Evolutionary conservation across 352 stramenopile genomes (phyloP), one percentile per base, ranked within the genome.

Genomic region (Globisporangium cystogenes): DNA sequence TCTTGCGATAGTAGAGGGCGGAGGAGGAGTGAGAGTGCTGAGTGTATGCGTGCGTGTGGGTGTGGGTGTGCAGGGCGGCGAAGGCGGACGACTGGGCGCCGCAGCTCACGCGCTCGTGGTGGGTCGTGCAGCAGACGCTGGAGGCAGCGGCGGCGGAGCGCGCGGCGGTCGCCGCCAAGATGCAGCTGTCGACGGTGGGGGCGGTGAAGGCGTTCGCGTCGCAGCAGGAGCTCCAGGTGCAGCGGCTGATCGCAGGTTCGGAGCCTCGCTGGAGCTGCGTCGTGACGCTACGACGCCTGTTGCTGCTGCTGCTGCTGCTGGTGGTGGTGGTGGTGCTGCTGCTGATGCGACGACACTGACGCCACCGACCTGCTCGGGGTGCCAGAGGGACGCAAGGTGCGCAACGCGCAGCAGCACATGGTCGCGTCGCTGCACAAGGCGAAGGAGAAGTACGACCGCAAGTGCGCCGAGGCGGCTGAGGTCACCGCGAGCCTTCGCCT

Each of bases 381-480:
- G 1, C 12, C 51, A 89, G 82, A 93, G 72, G 82, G 82, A 4
- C 83, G 67, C 0, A 90, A 90, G 47, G 67, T 90, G 49, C 76
- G 78, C 12, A 78, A 60, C 26, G 76, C 75, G 1, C 70, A 88
- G 44, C 60, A 85, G 24, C 79, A 90, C 47, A 84, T 85, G 64
- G 46, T 59, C 16, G 54, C 67, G n/a, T 72, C 76, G 12, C 64
- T 86, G 65, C 68, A 86, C 2, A 87, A 84, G 48, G 74, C 78
- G 21, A 85, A 81, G 60, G 80, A 89, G 33, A 87, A 87, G 47
- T 93, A 93, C 66, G 76, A 91, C 39, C 72, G 70, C 18, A 82
- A 82, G 21, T 91, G 80, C 54, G 59, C 72, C 11, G 82, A 91
- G 49, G 80, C 82, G 0, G 67, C 75, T 5, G 77, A 93, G 29